phyloP scores from a whole-genome alignment of 1,284 basidiomycete species.

The Thelephora terrestris region DNA sequence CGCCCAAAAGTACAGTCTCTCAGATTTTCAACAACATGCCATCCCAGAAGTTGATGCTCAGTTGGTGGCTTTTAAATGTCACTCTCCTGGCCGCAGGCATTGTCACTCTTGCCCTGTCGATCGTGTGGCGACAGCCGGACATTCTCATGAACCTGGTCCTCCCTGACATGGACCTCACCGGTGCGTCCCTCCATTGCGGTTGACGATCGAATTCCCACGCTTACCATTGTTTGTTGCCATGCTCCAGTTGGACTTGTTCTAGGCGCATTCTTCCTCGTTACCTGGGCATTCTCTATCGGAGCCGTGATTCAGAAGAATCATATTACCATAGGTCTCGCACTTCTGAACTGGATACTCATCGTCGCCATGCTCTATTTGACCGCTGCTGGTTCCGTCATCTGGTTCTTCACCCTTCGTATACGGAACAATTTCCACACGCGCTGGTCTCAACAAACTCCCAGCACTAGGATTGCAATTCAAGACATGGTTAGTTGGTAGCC shows the following conservation, averaged over 20 bases:
- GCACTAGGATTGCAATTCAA: constrained; percentile 51
- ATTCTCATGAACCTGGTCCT: constrained; percentile 64
- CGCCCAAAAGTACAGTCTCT: constrained; percentile 5
- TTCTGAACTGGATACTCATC: constrained; percentile 67
- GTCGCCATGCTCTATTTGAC: constrained; percentile 48
- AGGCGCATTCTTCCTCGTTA: constrained; percentile 57
- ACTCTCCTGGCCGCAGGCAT: constrained; percentile 59
- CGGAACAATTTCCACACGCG: constrained; percentile 51
- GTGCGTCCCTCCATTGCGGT: constrained; percentile 30
- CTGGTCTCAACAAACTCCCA: constrained; percentile 39
- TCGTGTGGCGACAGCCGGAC: constrained; percentile 57
- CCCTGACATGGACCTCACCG: constrained; percentile 42
- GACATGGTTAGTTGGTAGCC: constrained; percentile 42
- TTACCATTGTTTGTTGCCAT: constrained; percentile 1
- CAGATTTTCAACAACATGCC: constrained; percentile 39
- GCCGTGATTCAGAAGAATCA: constrained; percentile 64
- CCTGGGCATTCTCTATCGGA: constrained; percentile 57
- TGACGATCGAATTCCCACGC: constrained; percentile 1
- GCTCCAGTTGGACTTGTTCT: constrained; percentile 56
- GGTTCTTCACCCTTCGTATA: constrained; percentile 70
- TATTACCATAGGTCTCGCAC: constrained; percentile 53
- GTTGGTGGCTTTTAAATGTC: constrained; percentile 63
- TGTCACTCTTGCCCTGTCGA: constrained; percentile 53
- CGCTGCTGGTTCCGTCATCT: constrained; percentile 59
- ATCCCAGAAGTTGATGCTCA: constrained; percentile 55